Base-by-base conservation (phyloP, 495 filamentous ascomycete species). In the Xylaria palmicola region DNA sequence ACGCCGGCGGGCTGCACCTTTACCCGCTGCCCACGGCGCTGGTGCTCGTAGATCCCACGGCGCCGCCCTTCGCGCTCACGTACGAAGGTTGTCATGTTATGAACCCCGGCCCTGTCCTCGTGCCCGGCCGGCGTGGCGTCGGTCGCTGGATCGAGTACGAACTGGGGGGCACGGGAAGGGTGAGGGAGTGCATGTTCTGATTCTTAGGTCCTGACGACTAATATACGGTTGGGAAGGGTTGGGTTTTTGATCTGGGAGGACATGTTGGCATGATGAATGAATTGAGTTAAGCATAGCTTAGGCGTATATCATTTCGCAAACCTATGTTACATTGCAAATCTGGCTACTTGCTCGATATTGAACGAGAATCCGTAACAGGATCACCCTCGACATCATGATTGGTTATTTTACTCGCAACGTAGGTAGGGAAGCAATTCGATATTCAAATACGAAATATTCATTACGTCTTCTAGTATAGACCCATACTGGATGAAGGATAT, bases 81-180 rank as follows among this genome's bases (percentile, higher is more conserved):
- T 97, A 97, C 68, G 92, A 97, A 74, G 93, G 92, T 2, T 98
- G 94, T 67, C 88, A 92, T 79, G 93, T 97, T 2, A 89, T 98
- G 85, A 98, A 98, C 69, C 94, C 94, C 0, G 94, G 91, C 10
- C 79, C 80, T 45, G 75, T 97, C 43, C 75, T 92, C 47, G 85
- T 87, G 0, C 74, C 80, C 5, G 86, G 83, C 5, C 79, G 83
- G 32, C 76, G 85, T 45, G 83, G 86, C 13, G 81, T 79, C 26
- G 89, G 86, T 39, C 79, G 86, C 68, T 97, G 93, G 93, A 77
- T 93, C 4, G 93, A 97, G 76, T 96, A 92, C 73, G 88, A 89
- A 77, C 65, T 90, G 20, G 74, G 83, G 40, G 81, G 77, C 60
- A 77, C 60, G 3, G 78, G 78, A n/a, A 72, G 65, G 60, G 30